Percentiles rank a stretch among this genome's conserved stretches.
Conservation (phyloP, 257 asterid species). For the Ilex asprella region DNA sequence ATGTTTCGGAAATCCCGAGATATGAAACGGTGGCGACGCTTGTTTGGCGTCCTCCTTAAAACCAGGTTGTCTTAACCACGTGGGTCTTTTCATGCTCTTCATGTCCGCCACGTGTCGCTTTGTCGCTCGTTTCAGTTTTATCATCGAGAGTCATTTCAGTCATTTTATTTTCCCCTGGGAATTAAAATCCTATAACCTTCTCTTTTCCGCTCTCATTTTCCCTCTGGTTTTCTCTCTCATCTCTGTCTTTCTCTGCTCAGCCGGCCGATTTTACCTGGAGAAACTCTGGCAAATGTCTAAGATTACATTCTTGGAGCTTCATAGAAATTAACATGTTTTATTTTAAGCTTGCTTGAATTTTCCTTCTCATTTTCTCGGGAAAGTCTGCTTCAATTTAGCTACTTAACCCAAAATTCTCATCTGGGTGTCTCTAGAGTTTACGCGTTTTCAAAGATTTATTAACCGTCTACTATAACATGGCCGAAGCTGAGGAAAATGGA, state of each 20-base stretch:
- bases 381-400: too few relatives aligned
- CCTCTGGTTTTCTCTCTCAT: neutral
- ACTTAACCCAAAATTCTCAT: neutral
- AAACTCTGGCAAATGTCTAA: neutral
- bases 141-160: slow-evolving; percentile 28
- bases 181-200: neutral
- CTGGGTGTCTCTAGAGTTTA: neutral
- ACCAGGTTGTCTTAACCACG: slow-evolving; percentile 42
- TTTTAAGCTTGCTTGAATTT: neutral
- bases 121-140: slow-evolving; percentile 23
- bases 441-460: too few relatives aligned
- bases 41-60: slow-evolving; percentile 16
- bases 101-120: slow-evolving; percentile 42
- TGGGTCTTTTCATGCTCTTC: slow-evolving; percentile 21
- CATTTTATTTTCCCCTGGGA: slow-evolving; percentile 10
- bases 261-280: neutral
- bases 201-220: neutral
- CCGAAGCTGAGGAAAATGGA: slow-evolving; percentile 18
- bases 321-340: neutral
- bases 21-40: neutral
- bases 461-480: slow-evolving; percentile 18
- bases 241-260: neutral
- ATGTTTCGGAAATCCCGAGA: too few relatives aligned
- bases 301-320: neutral
- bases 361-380: too few relatives aligned